phyloP scores from a whole-genome alignment of 2,329 filamentous ascomycete genomes.

The Microcyclospora tardicrescens region DNA sequence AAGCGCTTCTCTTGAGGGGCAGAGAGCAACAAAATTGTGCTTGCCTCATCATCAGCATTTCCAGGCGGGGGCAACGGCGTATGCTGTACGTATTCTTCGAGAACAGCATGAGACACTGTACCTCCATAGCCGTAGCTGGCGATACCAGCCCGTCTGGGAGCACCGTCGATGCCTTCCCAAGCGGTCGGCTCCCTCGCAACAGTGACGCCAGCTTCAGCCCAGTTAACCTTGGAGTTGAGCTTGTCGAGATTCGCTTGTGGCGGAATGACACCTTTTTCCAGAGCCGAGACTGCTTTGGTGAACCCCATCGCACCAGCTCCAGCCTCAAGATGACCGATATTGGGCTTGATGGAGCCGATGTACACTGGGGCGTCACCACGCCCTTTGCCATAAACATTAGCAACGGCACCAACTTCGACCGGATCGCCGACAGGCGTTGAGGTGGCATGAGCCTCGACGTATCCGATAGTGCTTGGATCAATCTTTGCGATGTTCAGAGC shows the following conservation, averaged over 20 bases:
- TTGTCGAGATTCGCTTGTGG: neutral
- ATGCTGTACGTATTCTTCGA: too few species aligned
- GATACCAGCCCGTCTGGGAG: too few species aligned
- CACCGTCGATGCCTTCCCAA: too few species aligned
- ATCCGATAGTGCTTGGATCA: neutral
- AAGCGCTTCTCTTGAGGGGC: too few species aligned
- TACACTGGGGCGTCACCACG: neutral
- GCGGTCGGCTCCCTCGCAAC: too few species aligned
- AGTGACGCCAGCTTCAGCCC: too few species aligned
- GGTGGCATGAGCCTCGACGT: neutral
- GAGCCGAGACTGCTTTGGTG: constrained; percentile 7
- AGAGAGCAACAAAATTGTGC: too few species aligned
- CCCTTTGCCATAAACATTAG: neutral
- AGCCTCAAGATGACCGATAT: constrained; percentile 8
- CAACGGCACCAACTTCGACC: neutral
- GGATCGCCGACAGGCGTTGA: neutral
- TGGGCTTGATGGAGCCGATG: constrained; percentile 10
- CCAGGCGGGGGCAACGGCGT: too few species aligned
- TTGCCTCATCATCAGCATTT: too few species aligned
- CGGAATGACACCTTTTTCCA: neutral
- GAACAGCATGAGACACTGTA: too few species aligned
- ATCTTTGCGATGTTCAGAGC: constrained; percentile 1
- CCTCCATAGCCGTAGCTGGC: too few species aligned
- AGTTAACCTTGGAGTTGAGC: neutral
- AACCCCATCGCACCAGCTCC: constrained; percentile 6